Evolutionary conservation across 768 basidiomycete genomes (phyloP), one percentile per base, ranked within the genome.

Genomic region (Leccinum uliginosum): DNA sequence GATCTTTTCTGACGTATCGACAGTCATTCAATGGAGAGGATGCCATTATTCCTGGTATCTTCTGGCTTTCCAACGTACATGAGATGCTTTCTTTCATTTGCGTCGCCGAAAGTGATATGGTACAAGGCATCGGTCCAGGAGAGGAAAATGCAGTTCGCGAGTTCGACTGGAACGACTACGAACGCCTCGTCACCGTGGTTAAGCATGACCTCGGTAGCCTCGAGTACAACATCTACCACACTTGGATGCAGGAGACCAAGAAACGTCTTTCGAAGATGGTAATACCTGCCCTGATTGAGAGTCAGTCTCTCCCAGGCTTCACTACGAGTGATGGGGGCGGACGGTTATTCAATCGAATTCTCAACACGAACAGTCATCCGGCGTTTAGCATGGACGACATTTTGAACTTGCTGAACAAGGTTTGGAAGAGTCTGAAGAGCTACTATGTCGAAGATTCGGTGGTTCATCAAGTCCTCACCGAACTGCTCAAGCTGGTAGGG

Each of bases 1-100:
- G 6, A 51, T 30, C 23, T 9, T 61, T 35, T 60, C 43, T 59
- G 48, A 61, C 58, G 32, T 21, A 21, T 54, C 15, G 19, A 49
- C 8, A 93, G 91, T 91, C 89, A 14, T 97, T 93, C 78, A 81
- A 81, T 14, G 87, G 93, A 59, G 97, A 99, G 73, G 97, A 98
- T 55, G 88, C 94, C 15, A 93, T 99, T 59, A 78, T 95, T 35
- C 97, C 97, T 6, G 97, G 97, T 38, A 91, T 98, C 63, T 99
- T 91, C 81, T 99, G 97, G 97, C 78, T 99, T n/a, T 98, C 97
- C 30, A 99, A 99, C 65, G 95, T 99, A 35, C 97, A 99, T 71
- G 97, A 99, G 70, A 95, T 98, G 85, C 80, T 98, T 30, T 99
- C 97, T 6, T 99, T 98, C 74, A 96, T 98, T 67, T 96, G 91